phyloP scores from a whole-genome alignment of 371 early-diverging fungal genomes.

The Choanephora cucurbitarum region DNA sequence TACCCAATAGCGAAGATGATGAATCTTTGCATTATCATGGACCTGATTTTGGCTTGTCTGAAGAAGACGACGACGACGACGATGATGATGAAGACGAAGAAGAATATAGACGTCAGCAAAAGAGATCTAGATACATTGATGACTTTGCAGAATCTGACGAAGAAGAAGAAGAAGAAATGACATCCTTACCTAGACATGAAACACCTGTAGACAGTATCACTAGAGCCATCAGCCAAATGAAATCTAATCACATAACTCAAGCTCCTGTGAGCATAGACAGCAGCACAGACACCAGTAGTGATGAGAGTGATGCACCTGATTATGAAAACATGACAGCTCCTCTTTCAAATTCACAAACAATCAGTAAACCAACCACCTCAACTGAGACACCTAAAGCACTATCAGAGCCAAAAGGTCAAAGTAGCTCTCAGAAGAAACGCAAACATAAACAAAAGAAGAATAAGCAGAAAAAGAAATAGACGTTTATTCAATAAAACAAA shows the following conservation, averaged over 20 bases:
- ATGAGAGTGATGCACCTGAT: neutral
- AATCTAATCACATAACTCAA: neutral
- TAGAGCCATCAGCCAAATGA: neutral
- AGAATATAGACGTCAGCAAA: neutral
- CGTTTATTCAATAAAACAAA: too few species aligned
- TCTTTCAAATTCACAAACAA: neutral
- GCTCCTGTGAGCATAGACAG: neutral
- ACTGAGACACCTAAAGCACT: neutral
- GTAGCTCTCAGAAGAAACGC: too few species aligned
- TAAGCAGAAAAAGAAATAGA: neutral
- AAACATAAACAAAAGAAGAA: neutral
- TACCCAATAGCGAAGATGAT: neutral
- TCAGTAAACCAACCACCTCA: neutral
- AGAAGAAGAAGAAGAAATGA: neutral
- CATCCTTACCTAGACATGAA: too few species aligned
- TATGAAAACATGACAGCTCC: constrained; percentile 1
- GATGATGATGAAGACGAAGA: neutral
- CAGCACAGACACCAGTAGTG: neutral
- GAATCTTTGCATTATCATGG: neutral
- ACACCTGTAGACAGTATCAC: neutral
- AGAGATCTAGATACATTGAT: neutral
- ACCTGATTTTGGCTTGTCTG: neutral
- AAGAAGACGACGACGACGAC: neutral
- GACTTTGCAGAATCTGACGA: neutral
- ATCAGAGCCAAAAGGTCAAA: too few species aligned